Evolutionary conservation across 1,284 basidiomycete genomes (phyloP).

Genomic region (Leccinum pachyderme): DNA sequence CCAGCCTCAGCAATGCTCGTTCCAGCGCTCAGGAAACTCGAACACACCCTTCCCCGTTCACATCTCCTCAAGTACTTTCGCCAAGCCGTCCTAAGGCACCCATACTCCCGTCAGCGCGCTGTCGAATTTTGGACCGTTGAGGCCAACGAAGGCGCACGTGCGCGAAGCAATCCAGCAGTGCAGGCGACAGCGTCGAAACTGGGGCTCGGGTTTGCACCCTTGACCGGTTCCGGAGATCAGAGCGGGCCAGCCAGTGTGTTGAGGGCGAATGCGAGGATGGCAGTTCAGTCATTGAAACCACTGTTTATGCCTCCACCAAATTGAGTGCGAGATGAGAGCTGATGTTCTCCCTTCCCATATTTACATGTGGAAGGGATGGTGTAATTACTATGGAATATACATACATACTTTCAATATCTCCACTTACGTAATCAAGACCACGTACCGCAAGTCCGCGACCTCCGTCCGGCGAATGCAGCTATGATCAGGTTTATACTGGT

Average conservation of each 20-base stretch:
- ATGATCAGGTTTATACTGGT: slow-evolving; percentile 34
- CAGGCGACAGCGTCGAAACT: slow-evolving; percentile 48
- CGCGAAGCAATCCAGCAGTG: slow-evolving; percentile 47
- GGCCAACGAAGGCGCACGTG: slow-evolving; percentile 47
- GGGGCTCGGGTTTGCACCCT: slow-evolving; percentile 44
- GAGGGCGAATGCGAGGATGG: slow-evolving; percentile 39
- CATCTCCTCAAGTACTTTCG: slow-evolving; percentile 54
- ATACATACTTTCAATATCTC: not conserved
- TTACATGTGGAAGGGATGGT: no score
- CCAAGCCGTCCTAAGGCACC: slow-evolving; percentile 54
- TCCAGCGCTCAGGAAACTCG: slow-evolving; percentile 36
- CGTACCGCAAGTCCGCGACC: not conserved
- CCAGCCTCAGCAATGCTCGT: slow-evolving; percentile 20
- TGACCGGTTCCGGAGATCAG: slow-evolving; percentile 18
- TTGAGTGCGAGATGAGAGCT: slow-evolving; percentile 4
- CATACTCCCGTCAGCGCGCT: slow-evolving; percentile 45
- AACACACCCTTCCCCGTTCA: slow-evolving; percentile 42
- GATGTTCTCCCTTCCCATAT: no score
- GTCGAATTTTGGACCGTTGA: slow-evolving; percentile 57
- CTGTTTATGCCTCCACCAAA: slow-evolving; percentile 25
- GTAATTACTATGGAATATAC: no score
- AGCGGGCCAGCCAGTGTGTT: slow-evolving; percentile 32
- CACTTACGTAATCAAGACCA: slow-evolving; percentile 9
- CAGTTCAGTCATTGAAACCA: slow-evolving; percentile 38
- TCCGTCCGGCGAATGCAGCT: slow-evolving; percentile 9